Conservation (phyloP, 768 basidiomycete genomes). For the Podaxis pistillaris region DNA sequence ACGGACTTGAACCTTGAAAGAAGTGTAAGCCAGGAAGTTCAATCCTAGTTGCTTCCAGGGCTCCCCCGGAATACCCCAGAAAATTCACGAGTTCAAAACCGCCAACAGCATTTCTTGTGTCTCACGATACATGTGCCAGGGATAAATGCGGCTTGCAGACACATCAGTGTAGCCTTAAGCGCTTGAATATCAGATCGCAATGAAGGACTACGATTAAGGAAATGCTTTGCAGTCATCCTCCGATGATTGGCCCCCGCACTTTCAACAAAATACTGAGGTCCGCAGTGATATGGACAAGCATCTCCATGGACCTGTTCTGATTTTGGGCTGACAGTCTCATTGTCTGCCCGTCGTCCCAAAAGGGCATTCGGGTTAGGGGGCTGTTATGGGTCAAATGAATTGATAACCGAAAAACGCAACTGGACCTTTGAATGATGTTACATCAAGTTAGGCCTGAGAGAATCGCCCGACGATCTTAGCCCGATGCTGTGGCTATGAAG, state of each 20-base stretch:
- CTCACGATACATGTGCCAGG: background rate
- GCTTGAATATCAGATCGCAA: background rate
- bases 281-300: background rate
- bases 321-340: background rate
- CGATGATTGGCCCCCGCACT: background rate
- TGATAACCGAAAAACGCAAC: background rate
- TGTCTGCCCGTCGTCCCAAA: background rate
- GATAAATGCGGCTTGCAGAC: background rate
- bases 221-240: background rate
- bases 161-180: background rate
- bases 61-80: background rate
- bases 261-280: background rate
- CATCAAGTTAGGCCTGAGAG: constrained; percentile 2
- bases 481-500: background rate
- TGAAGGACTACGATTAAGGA: background rate
- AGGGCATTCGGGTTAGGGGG: background rate
- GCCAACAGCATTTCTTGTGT: background rate
- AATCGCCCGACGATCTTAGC: background rate
- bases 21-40: too few relatives aligned
- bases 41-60: background rate
- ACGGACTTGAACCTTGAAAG: background rate
- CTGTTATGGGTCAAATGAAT: background rate
- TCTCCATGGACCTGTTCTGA: constrained; percentile 2
- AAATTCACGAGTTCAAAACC: background rate
- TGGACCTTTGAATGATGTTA: background rate